Evolutionary conservation across 805 yeast genomes (phyloP), one percentile per base, ranked within the genome.

Genomic region (Diddensiella santjacobensis): DNA sequence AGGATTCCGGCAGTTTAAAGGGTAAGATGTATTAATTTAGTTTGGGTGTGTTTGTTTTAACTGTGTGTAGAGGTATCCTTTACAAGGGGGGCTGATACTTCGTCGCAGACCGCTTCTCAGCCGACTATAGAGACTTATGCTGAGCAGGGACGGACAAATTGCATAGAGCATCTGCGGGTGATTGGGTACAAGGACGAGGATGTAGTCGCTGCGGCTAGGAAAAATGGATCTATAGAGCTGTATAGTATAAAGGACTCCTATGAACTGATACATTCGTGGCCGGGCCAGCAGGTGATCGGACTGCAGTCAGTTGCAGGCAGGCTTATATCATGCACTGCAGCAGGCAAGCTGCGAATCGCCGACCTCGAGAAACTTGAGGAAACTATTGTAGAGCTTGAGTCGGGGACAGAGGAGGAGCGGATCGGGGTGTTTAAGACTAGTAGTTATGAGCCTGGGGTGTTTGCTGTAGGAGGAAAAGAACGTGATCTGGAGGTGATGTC

Each of bases 391-490:
- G 79, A 79, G 57, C 82, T 81, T 2, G 58, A 63, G 35, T 13
- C 42, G 17, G 30, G 22, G 24, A 24, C 37, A 23, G n/a, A n/a
- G n/a, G n/a, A n/a, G n/a, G n/a, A n/a, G n/a, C n/a, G n/a, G n/a
- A 19, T 48, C 11, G 13, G 15, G 24, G 44, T 42, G 2, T 52
- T 52, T 36, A 37, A 38, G 30, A n/a, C 35, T 23, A 39, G 31
- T 23, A 44, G 26, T 3, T 43, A 35, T 22, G 26, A 42, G 37
- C 40, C 42, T 10, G 23, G 33, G 20, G 63, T 81, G 1, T 79
- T 85, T 65, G 96, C 93, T 1, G 78, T 71, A 58, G 97, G 97
- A 30, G 99, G 98, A 23, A 79, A 87, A 60, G 95, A 89, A 57
- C 80, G 80, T 50, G 90, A 87, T 62, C 67, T 86, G 3, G 77